phyloP scores from a whole-genome alignment of 257 asterid genomes.

The Phtheirospermum japonicum region DNA sequence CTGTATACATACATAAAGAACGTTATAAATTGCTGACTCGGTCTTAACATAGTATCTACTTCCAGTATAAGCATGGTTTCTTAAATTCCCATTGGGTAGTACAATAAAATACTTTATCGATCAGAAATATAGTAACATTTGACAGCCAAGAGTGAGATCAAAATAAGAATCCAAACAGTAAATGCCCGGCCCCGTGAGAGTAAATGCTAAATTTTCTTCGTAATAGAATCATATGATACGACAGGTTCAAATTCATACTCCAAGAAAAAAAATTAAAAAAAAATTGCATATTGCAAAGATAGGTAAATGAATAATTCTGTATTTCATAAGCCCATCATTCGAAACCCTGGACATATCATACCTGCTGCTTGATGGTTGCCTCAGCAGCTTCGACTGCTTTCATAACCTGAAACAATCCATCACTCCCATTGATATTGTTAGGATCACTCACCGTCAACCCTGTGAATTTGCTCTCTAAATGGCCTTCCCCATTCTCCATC shows the following conservation, averaged over 20 bases:
- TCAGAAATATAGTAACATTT: not conserved
- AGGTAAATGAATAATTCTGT: conserved; percentile 6
- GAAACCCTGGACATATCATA: conserved; percentile 23
- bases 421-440: conserved; percentile 43
- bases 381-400: conserved; percentile 99
- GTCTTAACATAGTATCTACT: not conserved
- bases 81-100: not conserved
- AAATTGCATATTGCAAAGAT: conserved; percentile 11
- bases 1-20: not conserved
- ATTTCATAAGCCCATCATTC: not conserved
- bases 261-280: no score
- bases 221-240: conserved; percentile 2
- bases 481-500: conserved; percentile 74
- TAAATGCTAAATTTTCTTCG: not conserved
- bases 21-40: not conserved
- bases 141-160: not conserved
- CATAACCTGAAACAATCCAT: conserved; percentile 83
- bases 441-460: conserved; percentile 59
- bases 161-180: not conserved
- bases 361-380: conserved; percentile 90
- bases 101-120: not conserved
- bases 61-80: conserved; percentile 8
- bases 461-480: conserved; percentile 48
- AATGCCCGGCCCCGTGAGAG: not conserved
- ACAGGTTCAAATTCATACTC: not conserved